phyloP scores from a whole-genome alignment of 257 asterid species.

The Penstemon eatonii region DNA sequence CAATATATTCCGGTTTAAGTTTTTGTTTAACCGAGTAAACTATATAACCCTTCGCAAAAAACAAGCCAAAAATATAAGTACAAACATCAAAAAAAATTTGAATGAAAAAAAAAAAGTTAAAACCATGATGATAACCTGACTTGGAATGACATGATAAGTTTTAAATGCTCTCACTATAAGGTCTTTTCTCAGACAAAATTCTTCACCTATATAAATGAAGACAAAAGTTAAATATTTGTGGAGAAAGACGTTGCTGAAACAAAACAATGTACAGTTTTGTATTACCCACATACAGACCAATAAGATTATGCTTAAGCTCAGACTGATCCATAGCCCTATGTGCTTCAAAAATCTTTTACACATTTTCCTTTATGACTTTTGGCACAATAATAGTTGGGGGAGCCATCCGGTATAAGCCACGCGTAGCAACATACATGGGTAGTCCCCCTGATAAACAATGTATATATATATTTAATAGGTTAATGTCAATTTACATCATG shows the following conservation, averaged over 20 bases:
- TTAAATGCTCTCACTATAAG: conserved; percentile 84
- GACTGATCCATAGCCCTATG: conserved; percentile 96
- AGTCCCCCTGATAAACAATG: conserved; percentile 67
- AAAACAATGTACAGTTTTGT: conserved; percentile 17
- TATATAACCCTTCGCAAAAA: conserved; percentile 64
- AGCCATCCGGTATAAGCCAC: conserved; percentile 76
- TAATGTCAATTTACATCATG: too few relatives aligned
- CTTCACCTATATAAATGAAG: conserved; percentile 68
- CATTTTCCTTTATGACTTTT: conserved; percentile 62
- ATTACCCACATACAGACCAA: conserved; percentile 95
- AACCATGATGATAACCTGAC: conserved; percentile 64
- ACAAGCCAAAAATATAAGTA: conserved; percentile 16
- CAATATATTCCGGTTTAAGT: conserved; percentile 76
- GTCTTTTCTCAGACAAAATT: conserved; percentile 66
- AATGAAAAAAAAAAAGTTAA: conserved; percentile 1
- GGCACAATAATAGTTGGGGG: conserved; percentile 93
- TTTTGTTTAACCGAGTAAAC: conserved; percentile 76
- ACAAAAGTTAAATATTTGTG: not conserved
- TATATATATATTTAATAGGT: too few relatives aligned
- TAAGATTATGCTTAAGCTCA: conserved; percentile 71
- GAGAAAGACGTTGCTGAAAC: not conserved
- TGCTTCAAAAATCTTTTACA: conserved; percentile 88
- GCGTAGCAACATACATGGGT: conserved; percentile 97
- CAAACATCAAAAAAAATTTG: not conserved
- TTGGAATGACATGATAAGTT: conserved; percentile 84